A percentile compares a stretch with the other conserved stretches of the same genome.
phyloP scores from a whole-genome alignment of 2,329 filamentous ascomycete genomes.

The Scleromitrula shiraiana region DNA sequence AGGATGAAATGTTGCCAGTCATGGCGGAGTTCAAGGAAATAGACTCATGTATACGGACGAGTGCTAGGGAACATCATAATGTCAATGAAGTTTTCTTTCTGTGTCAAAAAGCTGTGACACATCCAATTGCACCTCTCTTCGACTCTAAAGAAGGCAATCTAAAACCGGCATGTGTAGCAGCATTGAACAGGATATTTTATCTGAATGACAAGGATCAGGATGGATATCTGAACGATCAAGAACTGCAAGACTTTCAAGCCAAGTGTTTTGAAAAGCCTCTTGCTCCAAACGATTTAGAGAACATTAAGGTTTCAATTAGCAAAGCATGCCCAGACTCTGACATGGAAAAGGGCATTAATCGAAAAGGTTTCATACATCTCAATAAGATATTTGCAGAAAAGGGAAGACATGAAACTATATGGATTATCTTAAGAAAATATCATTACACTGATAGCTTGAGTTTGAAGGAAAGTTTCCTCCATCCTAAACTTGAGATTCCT shows the following conservation, averaged over 20 bases:
- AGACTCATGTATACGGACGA: constrained; percentile 93
- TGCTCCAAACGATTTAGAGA: constrained; percentile 71
- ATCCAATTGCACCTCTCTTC: constrained; percentile 92
- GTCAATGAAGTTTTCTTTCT: constrained; percentile 96
- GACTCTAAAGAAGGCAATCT: constrained; percentile 87
- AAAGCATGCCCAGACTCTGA: constrained; percentile 57
- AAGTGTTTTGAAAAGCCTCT: constrained; percentile 89
- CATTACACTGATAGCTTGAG: constrained; percentile 95
- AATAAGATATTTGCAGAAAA: constrained; percentile 98
- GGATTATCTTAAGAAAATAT: constrained; percentile 92
- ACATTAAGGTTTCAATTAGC: constrained; percentile 82
- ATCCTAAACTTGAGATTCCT: constrained; percentile 90
- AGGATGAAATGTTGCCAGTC: constrained; percentile 95
- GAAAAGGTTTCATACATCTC: constrained; percentile 75
- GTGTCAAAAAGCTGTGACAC: constrained; percentile 95
- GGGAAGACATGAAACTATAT: constrained; percentile 94
- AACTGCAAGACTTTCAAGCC: constrained; percentile 83
- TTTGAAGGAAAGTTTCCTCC: constrained; percentile 81
- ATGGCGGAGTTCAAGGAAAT: constrained; percentile 99
- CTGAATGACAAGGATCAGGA: constrained; percentile 95
- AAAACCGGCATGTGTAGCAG: constrained; percentile 82
- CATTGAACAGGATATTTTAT: constrained; percentile 86
- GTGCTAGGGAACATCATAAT: constrained; percentile 84
- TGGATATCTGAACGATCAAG: constrained; percentile 79
- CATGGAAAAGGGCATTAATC: constrained; percentile 65